Evolutionary conservation across 768 basidiomycete genomes (phyloP).

Genomic region (Melanogaster broomeanus): DNA sequence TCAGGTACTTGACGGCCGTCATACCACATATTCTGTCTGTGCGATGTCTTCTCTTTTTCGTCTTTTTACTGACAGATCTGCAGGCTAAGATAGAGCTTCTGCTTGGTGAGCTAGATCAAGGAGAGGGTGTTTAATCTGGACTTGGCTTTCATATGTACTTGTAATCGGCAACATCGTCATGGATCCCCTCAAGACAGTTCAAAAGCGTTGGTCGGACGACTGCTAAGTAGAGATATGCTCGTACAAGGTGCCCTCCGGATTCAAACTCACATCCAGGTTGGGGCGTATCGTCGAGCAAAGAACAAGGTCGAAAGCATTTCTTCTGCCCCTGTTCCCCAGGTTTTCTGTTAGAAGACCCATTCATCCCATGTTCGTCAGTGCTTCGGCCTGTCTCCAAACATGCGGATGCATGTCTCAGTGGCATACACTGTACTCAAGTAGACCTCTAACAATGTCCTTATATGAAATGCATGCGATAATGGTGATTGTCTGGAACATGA

Average conservation of each 20-base stretch:
- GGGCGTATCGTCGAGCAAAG: conserved; percentile 83
- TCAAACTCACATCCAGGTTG: conserved; percentile 53
- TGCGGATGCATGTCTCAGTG: conserved; percentile 1
- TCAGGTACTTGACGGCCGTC: conserved; percentile 65
- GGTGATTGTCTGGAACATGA: background rate
- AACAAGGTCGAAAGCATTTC: conserved; percentile 30
- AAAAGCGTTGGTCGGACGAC: background rate
- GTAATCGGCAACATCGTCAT: background rate
- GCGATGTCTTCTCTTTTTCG: background rate
- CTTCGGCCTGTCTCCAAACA: background rate
- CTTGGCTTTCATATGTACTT: background rate
- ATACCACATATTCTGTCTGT: conserved; percentile 65
- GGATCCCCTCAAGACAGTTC: background rate
- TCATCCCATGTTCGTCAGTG: background rate
- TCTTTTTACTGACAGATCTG: conserved; percentile 6
- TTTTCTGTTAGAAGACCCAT: background rate
- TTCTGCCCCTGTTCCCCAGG: background rate
- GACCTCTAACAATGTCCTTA: background rate
- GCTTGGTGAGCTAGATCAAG: conserved; percentile 62
- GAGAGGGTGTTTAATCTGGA: conserved; percentile 46
- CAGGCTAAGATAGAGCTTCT: conserved; percentile 69
- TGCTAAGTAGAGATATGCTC: conserved; percentile 43
- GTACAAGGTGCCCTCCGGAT: conserved; percentile 77
- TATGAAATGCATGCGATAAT: background rate
- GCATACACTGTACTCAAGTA: conserved; percentile 11